Conservation (phyloP, 208 protist genomes). For the Trypanosoma grayi region DNA sequence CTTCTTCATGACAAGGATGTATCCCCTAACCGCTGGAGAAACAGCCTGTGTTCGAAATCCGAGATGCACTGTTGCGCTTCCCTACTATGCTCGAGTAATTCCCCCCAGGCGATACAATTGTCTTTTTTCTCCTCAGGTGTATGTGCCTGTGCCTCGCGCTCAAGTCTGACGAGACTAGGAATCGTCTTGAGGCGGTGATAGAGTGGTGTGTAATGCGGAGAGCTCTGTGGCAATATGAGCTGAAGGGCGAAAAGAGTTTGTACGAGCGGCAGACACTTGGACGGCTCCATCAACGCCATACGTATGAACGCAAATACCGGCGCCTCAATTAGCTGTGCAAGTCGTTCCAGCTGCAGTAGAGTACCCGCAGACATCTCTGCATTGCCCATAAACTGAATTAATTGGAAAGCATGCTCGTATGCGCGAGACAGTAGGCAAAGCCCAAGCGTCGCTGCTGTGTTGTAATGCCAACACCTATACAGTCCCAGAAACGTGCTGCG, state of each 20-base stretch:
- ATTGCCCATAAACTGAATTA: constrained; percentile 58
- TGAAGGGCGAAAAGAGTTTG: constrained; percentile 95
- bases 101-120: constrained; percentile 4
- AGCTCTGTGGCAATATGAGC: constrained; percentile 95
- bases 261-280: constrained; percentile 80
- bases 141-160: constrained; percentile 10
- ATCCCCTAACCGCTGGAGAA: constrained; percentile 21
- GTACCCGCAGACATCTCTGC: constrained; percentile 89
- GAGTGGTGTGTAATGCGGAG: constrained; percentile 75
- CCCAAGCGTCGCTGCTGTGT: constrained; percentile 86
- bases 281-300: constrained; percentile 88
- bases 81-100: constrained; percentile 15
- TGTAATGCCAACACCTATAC: constrained; percentile 86
- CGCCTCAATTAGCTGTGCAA: constrained; percentile 96
- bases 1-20: constrained; percentile 1
- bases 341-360: constrained; percentile 94
- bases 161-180: constrained; percentile 29
- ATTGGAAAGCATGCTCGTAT: constrained; percentile 76
- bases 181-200: constrained; percentile 45
- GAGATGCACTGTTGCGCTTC: constrained; percentile 24
- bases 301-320: constrained; percentile 93
- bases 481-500: constrained; percentile 68
- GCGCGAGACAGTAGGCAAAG: constrained; percentile 90
- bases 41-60: constrained; percentile 24
- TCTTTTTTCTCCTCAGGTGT: neutral